Base-by-base conservation (phyloP, 2,329 filamentous ascomycete genomes). In the Cladosporium sp. region DNA sequence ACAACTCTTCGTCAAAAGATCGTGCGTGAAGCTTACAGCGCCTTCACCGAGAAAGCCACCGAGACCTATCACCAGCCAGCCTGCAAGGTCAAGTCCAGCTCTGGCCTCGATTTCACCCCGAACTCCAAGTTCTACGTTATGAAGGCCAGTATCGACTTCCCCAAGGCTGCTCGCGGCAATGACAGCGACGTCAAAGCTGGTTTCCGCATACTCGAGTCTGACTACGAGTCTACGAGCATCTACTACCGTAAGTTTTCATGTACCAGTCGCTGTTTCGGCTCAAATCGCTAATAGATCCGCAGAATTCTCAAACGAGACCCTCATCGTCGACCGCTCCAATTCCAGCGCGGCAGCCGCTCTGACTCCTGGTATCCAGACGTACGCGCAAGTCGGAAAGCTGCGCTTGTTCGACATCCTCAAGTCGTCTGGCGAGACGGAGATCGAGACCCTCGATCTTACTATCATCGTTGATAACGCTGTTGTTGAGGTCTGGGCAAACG, bases 261-360 rank as follows among this genome's bases (percentile, higher is more conserved):
- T 10, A 5, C 12, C 8, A 10, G 8, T 7, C 8, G 28, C 8
- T 32, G 12, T 2, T 2, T 32, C 12, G 3, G 28, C 28, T 32
- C 28, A 32, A 19, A 32, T 32, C 28, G 28, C 28, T 32, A 32
- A 32, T 9, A 10, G 28, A 32, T 32, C 4, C 20, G 8, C 37
- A 53, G 74, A 77, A 49, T 76, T 78, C 62, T 73, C 71, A 2
- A 76, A 77, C 61, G 75, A 78, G 61, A 73, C 70, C 19, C 59
- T 78, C 40, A 66, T 76, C 34, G 65, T 78, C 19, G 75, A 77
- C 52, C 72, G 75, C 4, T 71, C 66, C 32, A 74, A 74, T 36
- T 70, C 74, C 3, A 76, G 74, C 42, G 75, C 75, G 9, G 72
- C 73, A 0, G 39, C 51, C 13, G 53, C 62, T 17, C 75, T 72